Evolutionary conservation across 1,139 yeast species (phyloP).

Genomic region (Barnettozyma hawaiiensis): DNA sequence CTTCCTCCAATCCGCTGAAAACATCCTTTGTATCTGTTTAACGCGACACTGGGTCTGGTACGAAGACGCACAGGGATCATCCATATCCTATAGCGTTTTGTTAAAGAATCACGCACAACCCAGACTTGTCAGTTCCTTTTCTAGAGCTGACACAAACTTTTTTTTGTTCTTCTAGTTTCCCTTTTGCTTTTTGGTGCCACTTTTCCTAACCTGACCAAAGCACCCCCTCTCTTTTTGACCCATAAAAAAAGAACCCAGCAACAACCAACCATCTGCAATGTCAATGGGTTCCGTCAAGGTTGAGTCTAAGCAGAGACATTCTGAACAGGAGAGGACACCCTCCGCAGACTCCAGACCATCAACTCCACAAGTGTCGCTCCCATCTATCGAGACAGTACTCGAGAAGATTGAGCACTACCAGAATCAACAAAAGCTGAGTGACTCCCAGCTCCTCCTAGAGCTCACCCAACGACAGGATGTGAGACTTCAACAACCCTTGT

Average conservation of each 20-base stretch:
- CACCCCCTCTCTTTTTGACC: not conserved
- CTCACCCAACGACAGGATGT: conserved; percentile 15
- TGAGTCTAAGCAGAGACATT: not conserved
- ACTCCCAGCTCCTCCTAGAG: conserved; percentile 24
- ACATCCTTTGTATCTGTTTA: not conserved
- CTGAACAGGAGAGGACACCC: not conserved
- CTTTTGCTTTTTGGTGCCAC: not conserved
- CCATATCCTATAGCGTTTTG: not conserved
- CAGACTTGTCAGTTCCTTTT: not conserved
- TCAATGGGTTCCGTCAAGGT: not conserved
- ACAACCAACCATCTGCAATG: not conserved
- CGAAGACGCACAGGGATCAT: not conserved
- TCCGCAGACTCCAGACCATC: not conserved
- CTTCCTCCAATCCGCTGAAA: not conserved
- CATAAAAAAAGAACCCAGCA: not conserved
- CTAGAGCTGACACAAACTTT: not conserved
- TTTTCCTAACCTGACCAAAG: not conserved
- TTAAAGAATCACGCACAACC: not conserved
- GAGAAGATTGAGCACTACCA: conserved; percentile 25
- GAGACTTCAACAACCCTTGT: conserved; percentile 2
- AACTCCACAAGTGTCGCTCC: conserved; percentile 14
- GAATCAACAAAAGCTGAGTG: conserved; percentile 24
- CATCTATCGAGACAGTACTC: conserved; percentile 23
- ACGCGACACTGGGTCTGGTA: not conserved
- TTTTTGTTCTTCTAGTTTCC: not conserved